phyloP scores from a whole-genome alignment of 257 asterid genomes.

The Salvia hispanica region DNA sequence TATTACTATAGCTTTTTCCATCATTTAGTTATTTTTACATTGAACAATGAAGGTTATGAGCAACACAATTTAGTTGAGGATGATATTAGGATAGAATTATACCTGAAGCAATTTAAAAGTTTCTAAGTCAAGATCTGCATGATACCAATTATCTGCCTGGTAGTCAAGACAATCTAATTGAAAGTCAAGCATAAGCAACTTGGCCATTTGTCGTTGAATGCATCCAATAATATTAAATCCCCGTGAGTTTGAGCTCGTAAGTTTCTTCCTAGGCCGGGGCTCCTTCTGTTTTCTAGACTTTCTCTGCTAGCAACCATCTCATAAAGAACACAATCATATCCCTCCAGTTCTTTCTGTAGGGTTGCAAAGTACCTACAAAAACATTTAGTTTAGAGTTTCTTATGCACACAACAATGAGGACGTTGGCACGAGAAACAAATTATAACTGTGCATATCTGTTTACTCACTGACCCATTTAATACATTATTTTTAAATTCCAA shows the following conservation, averaged over 20 bases:
- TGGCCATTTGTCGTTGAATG: slow-evolving; percentile 95
- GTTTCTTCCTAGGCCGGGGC: slow-evolving; percentile 56
- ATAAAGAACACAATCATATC: slow-evolving; percentile 87
- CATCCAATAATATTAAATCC: slow-evolving; percentile 82
- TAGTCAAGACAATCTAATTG: slow-evolving; percentile 94
- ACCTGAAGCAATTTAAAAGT: slow-evolving; percentile 95
- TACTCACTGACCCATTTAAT: background rate
- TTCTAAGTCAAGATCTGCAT: slow-evolving; percentile 97
- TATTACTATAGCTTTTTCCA: no score
- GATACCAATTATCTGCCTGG: slow-evolving; percentile 86
- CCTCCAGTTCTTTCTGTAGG: slow-evolving; percentile 68
- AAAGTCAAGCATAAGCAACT: slow-evolving; percentile 76
- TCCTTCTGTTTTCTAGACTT: slow-evolving; percentile 73
- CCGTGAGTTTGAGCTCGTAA: slow-evolving; percentile 46
- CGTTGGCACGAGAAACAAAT: background rate
- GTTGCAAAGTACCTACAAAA: slow-evolving; percentile 72
- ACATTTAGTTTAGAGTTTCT: slow-evolving; percentile 19
- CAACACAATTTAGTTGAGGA: slow-evolving; percentile 10
- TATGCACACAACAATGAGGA: background rate
- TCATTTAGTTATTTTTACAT: no score
- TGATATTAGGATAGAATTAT: slow-evolving; percentile 16
- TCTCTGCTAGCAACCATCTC: slow-evolving; percentile 98
- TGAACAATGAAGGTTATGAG: background rate
- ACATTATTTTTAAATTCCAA: background rate
- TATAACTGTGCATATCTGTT: slow-evolving; percentile 1